phyloP scores from a whole-genome alignment of 305 asterid species.

The Fraxinus latifolia region DNA sequence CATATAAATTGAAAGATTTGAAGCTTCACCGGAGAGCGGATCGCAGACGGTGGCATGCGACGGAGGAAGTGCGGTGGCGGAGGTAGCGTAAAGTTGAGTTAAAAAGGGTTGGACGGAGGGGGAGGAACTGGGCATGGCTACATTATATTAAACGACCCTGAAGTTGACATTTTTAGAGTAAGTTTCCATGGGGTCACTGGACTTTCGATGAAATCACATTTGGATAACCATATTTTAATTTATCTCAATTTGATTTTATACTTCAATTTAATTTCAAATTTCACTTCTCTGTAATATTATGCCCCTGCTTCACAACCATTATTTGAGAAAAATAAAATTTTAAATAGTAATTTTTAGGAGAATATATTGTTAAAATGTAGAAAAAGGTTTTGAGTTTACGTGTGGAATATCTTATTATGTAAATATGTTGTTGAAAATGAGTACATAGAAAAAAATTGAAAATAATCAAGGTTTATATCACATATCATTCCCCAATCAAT shows the following conservation, averaged over 20 bases:
- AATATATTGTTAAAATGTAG: too few relatives aligned
- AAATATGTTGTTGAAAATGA: too few relatives aligned
- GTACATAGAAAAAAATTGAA: too few relatives aligned
- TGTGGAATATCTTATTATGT: too few relatives aligned
- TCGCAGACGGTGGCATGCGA: conserved; percentile 4
- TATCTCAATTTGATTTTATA: not conserved
- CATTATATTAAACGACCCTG: not conserved
- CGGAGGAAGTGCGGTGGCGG: not conserved
- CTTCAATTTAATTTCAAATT: not conserved
- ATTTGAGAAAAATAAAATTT: too few relatives aligned
- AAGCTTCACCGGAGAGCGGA: not conserved
- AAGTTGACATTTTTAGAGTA: not conserved
- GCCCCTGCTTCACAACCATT: too few relatives aligned
- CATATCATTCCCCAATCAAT: not conserved
- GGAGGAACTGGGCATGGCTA: not conserved
- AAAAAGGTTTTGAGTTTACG: too few relatives aligned
- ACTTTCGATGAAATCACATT: not conserved
- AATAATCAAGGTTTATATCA: too few relatives aligned
- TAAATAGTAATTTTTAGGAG: too few relatives aligned
- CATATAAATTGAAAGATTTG: not conserved
- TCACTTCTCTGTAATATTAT: not conserved
- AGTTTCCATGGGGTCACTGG: not conserved
- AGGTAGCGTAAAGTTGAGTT: conserved; percentile 7
- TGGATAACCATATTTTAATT: not conserved
- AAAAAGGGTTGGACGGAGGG: not conserved